These are phyloP conservation scores for Tolypocladium album DNA, from an alignment of 2,329 filamentous ascomycete genomes.

Conservation along the genomic window DNA sequence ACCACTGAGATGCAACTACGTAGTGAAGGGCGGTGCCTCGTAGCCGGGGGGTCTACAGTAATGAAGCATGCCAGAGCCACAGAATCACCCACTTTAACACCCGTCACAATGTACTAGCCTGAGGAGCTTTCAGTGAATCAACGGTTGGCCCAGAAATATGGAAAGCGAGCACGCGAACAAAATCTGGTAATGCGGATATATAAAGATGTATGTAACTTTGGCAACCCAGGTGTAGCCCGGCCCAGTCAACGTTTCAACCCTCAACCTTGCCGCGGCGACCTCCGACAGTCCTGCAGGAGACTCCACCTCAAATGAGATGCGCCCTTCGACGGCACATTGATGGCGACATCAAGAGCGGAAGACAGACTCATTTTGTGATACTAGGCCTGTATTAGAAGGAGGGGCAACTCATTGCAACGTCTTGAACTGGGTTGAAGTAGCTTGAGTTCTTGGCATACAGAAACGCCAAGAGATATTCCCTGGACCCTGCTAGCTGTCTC, in stretches of 20 bases:
- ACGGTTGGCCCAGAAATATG: too few species aligned
- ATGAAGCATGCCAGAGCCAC: too few species aligned
- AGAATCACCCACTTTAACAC: too few species aligned
- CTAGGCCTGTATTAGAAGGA: not conserved
- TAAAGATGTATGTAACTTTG: too few species aligned
- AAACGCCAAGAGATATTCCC: not conserved
- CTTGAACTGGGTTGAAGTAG: not conserved
- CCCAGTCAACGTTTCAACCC: not conserved
- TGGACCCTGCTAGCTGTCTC: not conserved
- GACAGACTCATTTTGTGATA: not conserved
- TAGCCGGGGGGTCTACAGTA: too few species aligned
- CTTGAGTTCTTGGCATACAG: not conserved
- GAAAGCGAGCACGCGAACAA: not conserved
- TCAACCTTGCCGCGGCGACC: not conserved
- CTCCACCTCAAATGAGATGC: not conserved
- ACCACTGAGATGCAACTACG: too few species aligned
- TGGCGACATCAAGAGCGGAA: not conserved
- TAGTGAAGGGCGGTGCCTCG: too few species aligned
- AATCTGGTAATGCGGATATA: not conserved
- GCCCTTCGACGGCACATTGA: not conserved
- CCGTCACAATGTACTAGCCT: too few species aligned
- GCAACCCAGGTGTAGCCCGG: not conserved
- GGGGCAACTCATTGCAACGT: not conserved
- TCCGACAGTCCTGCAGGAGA: not conserved
- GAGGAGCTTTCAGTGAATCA: too few species aligned